These are phyloP conservation scores for Alternaria sp. DNA, from an alignment of 2,329 filamentous ascomycete genomes.

Conservation along the genomic window DNA sequence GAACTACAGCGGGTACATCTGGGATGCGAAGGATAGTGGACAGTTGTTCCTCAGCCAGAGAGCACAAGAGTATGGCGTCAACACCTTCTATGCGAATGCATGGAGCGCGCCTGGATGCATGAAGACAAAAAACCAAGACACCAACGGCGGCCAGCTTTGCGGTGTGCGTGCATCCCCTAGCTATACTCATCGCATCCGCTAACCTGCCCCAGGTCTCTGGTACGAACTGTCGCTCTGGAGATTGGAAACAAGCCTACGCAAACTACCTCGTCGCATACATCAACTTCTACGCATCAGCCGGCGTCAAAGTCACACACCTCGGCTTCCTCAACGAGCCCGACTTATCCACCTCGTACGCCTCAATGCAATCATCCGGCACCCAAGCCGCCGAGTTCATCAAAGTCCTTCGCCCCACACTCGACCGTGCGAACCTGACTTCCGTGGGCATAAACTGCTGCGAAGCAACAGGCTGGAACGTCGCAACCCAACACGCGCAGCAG, in stretches of 20 bases:
- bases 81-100: conserved; percentile 56
- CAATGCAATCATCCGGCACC: conserved; percentile 55
- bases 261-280: conserved; percentile 57
- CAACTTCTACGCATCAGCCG: conserved; percentile 50
- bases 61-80: conserved; percentile 54
- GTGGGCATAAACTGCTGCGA: not conserved
- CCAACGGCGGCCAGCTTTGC: conserved; percentile 55
- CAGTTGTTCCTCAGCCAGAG: conserved; percentile 61
- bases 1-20: conserved; percentile 32
- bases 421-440: not conserved
- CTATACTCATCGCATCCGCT: not conserved
- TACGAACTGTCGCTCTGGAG: conserved; percentile 48
- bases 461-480: not conserved
- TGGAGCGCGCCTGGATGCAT: conserved; percentile 61
- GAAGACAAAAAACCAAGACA: conserved; percentile 57
- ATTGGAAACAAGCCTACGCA: conserved; percentile 59
- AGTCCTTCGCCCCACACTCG: not conserved
- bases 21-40: conserved; percentile 32
- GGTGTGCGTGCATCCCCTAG: conserved; percentile 45
- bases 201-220: conserved; percentile 6
- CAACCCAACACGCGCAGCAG: not conserved
- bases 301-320: conserved; percentile 51
- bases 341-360: conserved; percentile 51
- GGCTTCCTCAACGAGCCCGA: conserved; percentile 58
- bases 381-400: not conserved